A percentile compares a stretch with the other conserved stretches of the same genome.
These are phyloP conservation scores for Canavalia ensiformis DNA, from an alignment of 306 rosid genomes.

Conservation along the genomic window DNA sequence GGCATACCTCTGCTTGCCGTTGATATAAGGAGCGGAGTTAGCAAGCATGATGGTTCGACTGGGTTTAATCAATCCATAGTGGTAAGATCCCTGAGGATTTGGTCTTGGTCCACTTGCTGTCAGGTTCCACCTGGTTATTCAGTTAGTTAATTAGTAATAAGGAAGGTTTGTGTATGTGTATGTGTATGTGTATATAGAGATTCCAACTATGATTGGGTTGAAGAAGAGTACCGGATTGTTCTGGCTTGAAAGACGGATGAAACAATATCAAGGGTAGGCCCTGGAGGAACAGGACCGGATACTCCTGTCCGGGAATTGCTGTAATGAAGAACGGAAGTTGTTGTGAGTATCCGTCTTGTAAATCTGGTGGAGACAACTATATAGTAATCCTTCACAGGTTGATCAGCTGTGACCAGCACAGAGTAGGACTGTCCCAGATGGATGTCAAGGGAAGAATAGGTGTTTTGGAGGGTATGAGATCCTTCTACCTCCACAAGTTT, in stretches of 20 bases:
- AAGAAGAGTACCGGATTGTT: slow-evolving; percentile 71
- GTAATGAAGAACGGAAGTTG: slow-evolving; percentile 92
- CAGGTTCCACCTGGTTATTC: slow-evolving; percentile 73
- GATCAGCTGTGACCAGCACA: slow-evolving; percentile 91
- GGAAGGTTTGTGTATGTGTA: not conserved
- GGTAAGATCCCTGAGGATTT: slow-evolving; percentile 97
- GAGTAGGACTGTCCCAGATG: slow-evolving; percentile 95
- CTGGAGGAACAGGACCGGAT: slow-evolving; percentile 83
- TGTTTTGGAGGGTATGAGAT: slow-evolving; percentile 91
- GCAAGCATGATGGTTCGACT: slow-evolving; percentile 79
- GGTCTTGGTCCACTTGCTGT: slow-evolving; percentile 99
- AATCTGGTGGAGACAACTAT: slow-evolving; percentile 85
- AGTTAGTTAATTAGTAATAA: not conserved
- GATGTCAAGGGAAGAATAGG: slow-evolving; percentile 81
- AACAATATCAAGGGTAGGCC: slow-evolving; percentile 73
- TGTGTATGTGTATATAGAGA: not conserved
- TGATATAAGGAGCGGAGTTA: slow-evolving; percentile 83
- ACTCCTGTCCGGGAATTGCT: slow-evolving; percentile 77
- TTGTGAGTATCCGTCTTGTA: slow-evolving; percentile 73
- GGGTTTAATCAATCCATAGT: slow-evolving; percentile 84
- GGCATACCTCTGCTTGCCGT: slow-evolving; percentile 95
- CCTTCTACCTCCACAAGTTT: slow-evolving; percentile 96
- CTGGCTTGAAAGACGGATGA: slow-evolving; percentile 86
- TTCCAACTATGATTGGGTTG: not conserved
- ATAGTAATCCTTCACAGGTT: slow-evolving; percentile 87